These are phyloP conservation scores for Daldinia concentrica DNA, from an alignment of 495 filamentous ascomycete species.

Conservation along the genomic window DNA sequence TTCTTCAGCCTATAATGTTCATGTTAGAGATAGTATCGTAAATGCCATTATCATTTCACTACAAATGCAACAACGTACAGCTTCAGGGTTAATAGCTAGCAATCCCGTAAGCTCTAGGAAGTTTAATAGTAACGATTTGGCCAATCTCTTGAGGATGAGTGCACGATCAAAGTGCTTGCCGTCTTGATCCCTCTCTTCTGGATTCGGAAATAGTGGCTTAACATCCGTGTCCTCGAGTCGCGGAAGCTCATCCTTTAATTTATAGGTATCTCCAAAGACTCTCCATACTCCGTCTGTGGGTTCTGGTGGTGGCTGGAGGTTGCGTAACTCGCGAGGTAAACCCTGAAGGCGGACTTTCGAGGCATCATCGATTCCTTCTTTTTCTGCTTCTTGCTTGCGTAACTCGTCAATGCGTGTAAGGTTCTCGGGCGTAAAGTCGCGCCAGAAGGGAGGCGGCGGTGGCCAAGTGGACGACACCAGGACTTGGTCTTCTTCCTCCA, in stretches of 20 bases:
- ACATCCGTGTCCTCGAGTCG: constrained; percentile 74
- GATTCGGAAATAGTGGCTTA: constrained; percentile 70
- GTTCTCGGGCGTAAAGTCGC: constrained; percentile 84
- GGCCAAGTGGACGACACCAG: constrained; percentile 65
- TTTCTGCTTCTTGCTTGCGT: constrained; percentile 52
- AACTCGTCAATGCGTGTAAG: constrained; percentile 69
- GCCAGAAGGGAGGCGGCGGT: constrained; percentile 89
- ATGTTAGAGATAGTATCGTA: constrained; percentile 13
- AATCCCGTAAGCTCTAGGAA: constrained; percentile 83
- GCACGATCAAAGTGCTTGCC: constrained; percentile 70
- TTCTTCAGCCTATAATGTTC: constrained; percentile 52
- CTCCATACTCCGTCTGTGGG: constrained; percentile 76
- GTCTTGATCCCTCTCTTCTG: constrained; percentile 52
- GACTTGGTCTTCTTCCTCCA: constrained; percentile 51
- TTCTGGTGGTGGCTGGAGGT: constrained; percentile 80
- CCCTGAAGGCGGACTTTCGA: constrained; percentile 58
- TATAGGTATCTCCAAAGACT: constrained; percentile 75
- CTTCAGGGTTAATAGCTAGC: constrained; percentile 69
- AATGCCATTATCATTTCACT: not conserved
- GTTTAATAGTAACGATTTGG: constrained; percentile 83
- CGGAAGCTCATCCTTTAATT: constrained; percentile 70
- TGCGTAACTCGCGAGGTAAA: constrained; percentile 77
- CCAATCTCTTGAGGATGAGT: constrained; percentile 78
- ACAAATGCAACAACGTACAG: constrained; percentile 46
- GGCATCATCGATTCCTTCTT: constrained; percentile 31